Evolutionary conservation across 1,139 yeast species (phyloP).

Genomic region (Pichia norvegensis): DNA sequence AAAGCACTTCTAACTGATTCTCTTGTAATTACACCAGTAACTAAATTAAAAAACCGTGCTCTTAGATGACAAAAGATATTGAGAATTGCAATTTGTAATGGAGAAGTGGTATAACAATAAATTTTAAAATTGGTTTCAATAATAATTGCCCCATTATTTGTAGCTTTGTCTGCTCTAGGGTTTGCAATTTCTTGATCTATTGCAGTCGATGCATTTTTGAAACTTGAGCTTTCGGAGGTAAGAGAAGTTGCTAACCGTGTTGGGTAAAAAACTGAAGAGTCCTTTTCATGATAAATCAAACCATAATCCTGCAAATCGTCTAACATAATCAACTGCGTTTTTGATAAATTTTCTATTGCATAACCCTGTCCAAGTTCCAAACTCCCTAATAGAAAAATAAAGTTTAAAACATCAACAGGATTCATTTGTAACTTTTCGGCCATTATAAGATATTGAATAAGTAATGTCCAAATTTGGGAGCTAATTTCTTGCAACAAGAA

Average conservation of each 20-base stretch:
- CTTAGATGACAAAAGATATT: constrained; percentile 79
- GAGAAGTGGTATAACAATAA: constrained; percentile 92
- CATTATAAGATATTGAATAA: constrained; percentile 78
- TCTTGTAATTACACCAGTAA: constrained; percentile 86
- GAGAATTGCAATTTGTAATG: constrained; percentile 87
- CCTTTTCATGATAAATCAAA: constrained; percentile 52
- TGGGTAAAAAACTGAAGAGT: constrained; percentile 53
- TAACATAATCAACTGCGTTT: constrained; percentile 79
- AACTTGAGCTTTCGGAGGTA: constrained; percentile 72
- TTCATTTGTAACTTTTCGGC: constrained; percentile 85
- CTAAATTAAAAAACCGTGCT: constrained; percentile 85
- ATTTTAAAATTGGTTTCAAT: constrained; percentile 90
- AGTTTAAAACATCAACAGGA: constrained; percentile 91
- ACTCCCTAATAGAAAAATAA: constrained; percentile 88
- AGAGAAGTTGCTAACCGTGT: constrained; percentile 85
- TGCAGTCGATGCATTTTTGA: constrained; percentile 63
- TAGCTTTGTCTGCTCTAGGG: constrained; percentile 13
- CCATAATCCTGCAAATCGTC: constrained; percentile 91
- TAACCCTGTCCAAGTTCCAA: constrained; percentile 86
- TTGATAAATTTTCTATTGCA: constrained; percentile 60
- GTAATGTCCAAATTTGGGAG: constrained; percentile 90
- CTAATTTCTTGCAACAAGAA: constrained; percentile 85
- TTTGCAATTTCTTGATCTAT: constrained; percentile 49
- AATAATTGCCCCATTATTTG: constrained; percentile 58
- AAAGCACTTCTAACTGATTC: constrained; percentile 84